These are phyloP conservation scores for Ganoderma sinense DNA, from an alignment of 1,284 basidiomycete species.

Conservation along the genomic window DNA sequence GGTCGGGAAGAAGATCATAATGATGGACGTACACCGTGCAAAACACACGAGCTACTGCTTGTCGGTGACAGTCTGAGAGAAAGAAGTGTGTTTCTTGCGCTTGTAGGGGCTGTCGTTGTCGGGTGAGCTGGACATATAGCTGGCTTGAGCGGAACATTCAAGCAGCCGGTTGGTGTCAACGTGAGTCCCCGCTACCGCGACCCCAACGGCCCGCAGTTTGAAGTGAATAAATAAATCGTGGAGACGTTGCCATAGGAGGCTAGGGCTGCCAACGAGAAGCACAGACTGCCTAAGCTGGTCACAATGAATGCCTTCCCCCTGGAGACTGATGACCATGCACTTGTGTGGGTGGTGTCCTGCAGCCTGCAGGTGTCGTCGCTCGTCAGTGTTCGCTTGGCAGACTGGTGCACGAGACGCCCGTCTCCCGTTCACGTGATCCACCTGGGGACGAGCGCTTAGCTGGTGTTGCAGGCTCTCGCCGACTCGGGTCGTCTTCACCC, in stretches of 20 bases:
- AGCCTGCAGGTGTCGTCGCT: neutral
- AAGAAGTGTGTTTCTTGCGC: neutral
- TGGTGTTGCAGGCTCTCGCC: constrained; percentile 5
- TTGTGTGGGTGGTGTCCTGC: too few species aligned
- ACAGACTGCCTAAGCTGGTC: neutral
- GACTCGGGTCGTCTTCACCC: constrained; percentile 15
- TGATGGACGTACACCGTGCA: too few species aligned
- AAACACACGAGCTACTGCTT: too few species aligned
- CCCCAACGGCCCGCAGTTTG: too few species aligned
- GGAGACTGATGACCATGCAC: neutral
- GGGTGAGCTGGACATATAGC: too few species aligned
- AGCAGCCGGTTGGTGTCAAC: too few species aligned
- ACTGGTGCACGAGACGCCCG: neutral
- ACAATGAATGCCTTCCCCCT: neutral
- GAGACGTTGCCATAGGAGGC: neutral
- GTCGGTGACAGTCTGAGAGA: neutral
- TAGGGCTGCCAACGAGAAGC: neutral
- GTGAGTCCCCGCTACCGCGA: too few species aligned
- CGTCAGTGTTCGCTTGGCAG: neutral
- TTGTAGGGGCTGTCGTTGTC: too few species aligned
- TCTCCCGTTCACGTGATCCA: constrained; percentile 11
- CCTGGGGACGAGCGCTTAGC: neutral
- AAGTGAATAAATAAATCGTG: neutral
- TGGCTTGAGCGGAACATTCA: too few species aligned
- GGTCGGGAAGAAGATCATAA: too few species aligned